Conservation (phyloP, 2,329 filamentous ascomycete species). For the Fusarium sp. region DNA sequence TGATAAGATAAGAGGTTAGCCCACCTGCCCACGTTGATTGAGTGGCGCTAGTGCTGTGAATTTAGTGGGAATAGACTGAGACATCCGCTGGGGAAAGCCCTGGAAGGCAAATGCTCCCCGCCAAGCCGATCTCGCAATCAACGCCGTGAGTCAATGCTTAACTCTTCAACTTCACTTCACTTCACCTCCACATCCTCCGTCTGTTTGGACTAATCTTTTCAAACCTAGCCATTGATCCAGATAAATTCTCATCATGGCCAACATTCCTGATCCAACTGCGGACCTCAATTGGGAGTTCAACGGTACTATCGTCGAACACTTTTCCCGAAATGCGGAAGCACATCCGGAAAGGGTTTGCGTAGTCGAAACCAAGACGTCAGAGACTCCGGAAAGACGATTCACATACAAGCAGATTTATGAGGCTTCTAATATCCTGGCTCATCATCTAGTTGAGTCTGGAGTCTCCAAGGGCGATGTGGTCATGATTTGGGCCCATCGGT, state of each 20-base stretch:
- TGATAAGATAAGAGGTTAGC: slow-evolving; percentile 35
- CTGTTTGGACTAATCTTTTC: slow-evolving; percentile 3
- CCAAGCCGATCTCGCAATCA: slow-evolving; percentile 26
- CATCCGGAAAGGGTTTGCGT: slow-evolving; percentile 71
- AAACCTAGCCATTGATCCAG: slow-evolving; percentile 1
- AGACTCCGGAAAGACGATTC: slow-evolving; percentile 71
- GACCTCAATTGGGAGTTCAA: slow-evolving; percentile 71
- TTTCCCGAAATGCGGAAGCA: slow-evolving; percentile 71
- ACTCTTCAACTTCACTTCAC: neutral
- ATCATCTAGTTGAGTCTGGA: slow-evolving; percentile 75
- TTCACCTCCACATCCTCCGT: neutral
- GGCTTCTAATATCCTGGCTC: slow-evolving; percentile 81
- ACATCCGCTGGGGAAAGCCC: slow-evolving; percentile 14
- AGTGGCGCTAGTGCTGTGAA: neutral
- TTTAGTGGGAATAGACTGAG: slow-evolving; percentile 8
- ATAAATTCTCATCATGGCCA: slow-evolving; percentile 26
- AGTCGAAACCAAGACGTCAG: slow-evolving; percentile 58
- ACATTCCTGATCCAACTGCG: slow-evolving; percentile 74
- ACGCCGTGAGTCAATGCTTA: slow-evolving; percentile 22
- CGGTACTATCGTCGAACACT: slow-evolving; percentile 76
- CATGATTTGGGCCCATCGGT: slow-evolving; percentile 87
- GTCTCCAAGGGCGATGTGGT: slow-evolving; percentile 85
- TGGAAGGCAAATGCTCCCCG: slow-evolving; percentile 4
- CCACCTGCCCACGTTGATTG: neutral
- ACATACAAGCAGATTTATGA: slow-evolving; percentile 90